Base-by-base conservation (phyloP, 192 early-diverging fungal genomes). In the Umbelopsis isabellina region DNA sequence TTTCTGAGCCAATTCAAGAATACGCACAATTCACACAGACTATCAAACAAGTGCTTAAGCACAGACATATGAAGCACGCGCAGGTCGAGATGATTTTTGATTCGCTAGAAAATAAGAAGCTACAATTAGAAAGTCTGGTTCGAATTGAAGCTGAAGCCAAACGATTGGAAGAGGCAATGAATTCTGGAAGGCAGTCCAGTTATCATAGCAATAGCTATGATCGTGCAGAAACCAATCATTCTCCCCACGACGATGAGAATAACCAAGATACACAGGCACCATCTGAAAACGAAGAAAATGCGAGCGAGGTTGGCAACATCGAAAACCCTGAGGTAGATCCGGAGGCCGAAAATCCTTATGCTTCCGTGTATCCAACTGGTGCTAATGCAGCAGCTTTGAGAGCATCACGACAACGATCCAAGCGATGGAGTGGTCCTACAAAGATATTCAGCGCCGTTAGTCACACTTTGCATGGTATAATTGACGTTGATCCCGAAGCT, bases 401-500 rank as follows among this genome's bases (percentile, higher is more conserved):
- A 65, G 37, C 61, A 1, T n/a, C 44, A 7, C 79, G 75, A 65
- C 76, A 74, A 23, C 72, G 71, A 27, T 53, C 66, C 6, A 73
- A 71, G 20, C 69, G 77, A 33, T 82, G 83, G 68, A 82, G 79
- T 15, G 76, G 80, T 7, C 70, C 79, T 5, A 75, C 84, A 37
- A 81, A 83, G 30, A 76, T 88, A 18, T 82, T 88, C 58, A 86
- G 80, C 79, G 85, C 85, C 1, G 69, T 88, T 11, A 83, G 87
- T 48, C 85, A 89, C 65, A 95, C 90, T 41, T 72, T 99, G 21
- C 94, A 97, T 75, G 93, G 94, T 1, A 88, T 98, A 70, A 95
- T 98, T 80, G 97, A 98, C 77, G 95, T 95, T 6, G 97, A 99
- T 77, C 95, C 95, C 1, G 93, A 93, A 46, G 86, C 90, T 22